Evolutionary conservation across 768 basidiomycete genomes (phyloP).

Genomic region (Mycena latifolia): DNA sequence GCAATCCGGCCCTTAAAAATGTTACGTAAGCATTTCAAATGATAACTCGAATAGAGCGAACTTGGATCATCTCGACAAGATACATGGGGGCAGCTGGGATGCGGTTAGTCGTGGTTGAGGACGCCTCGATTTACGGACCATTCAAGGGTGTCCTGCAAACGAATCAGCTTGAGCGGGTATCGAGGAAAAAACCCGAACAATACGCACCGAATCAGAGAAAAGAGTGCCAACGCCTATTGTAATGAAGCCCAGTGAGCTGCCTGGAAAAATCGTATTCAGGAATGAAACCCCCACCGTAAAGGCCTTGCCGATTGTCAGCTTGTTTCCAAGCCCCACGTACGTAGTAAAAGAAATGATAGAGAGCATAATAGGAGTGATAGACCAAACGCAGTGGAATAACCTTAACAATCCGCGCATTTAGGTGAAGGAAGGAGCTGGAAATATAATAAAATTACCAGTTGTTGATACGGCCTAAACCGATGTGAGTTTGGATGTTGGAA

Average conservation of each 20-base stretch:
- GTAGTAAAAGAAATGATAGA: constrained; percentile 84
- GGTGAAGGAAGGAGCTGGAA: too few species aligned
- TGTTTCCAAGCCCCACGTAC: constrained; percentile 77
- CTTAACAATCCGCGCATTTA: too few species aligned
- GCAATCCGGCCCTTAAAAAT: constrained; percentile 70
- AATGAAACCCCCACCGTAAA: constrained; percentile 72
- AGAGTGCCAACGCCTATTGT: constrained; percentile 78
- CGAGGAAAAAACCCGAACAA: not conserved
- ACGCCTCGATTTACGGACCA: not conserved
- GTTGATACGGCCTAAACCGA: constrained; percentile 72
- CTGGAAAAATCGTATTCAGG: not conserved
- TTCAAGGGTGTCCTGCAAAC: constrained; percentile 23
- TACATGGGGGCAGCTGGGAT: constrained; percentile 72
- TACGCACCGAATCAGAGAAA: constrained; percentile 80
- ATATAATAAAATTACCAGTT: constrained; percentile 46
- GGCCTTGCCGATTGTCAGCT: constrained; percentile 82
- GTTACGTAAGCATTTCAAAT: not conserved
- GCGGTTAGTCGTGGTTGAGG: not conserved
- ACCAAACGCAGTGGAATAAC: constrained; percentile 59
- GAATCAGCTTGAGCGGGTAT: not conserved
- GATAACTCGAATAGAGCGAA: constrained; percentile 29
- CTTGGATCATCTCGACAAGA: constrained; percentile 82
- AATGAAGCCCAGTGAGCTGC: constrained; percentile 1
- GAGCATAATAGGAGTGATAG: constrained; percentile 82
- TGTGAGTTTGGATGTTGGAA: not conserved